Conservation (phyloP, 257 asterid genomes). For the Solanum bulbocastanum region DNA sequence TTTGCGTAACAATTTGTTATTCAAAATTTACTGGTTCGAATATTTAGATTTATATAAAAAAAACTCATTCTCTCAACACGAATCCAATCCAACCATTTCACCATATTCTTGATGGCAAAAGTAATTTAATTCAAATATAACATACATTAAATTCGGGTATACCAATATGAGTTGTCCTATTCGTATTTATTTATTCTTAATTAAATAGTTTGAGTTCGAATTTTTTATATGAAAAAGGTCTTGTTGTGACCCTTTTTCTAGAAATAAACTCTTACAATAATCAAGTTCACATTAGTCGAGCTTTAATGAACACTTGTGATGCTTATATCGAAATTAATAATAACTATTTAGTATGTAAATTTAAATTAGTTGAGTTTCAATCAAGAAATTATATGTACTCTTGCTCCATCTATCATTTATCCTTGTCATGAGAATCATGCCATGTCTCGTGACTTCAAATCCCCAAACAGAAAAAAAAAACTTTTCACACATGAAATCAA, state of each 20-base stretch:
- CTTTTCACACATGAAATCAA: background rate
- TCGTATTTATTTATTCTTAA: no score
- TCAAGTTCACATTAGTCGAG: background rate
- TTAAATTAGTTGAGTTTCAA: background rate
- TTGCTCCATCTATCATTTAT: background rate
- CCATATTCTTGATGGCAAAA: background rate
- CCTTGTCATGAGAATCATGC: constrained; percentile 17
- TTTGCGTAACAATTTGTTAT: background rate
- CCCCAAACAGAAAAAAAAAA: background rate
- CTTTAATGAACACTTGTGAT: background rate
- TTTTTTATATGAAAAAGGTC: accelerated
- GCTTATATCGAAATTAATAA: no score
- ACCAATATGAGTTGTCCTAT: background rate
- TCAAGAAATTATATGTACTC: background rate
- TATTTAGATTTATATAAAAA: no score
- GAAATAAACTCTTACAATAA: no score
- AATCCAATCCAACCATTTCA: no score
- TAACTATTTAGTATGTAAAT: accelerated
- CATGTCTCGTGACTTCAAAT: constrained; percentile 17
- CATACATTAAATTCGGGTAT: background rate
- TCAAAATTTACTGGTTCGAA: background rate
- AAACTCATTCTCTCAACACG: background rate
- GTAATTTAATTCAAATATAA: no score
- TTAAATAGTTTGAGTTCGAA: no score
- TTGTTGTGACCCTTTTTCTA: accelerated